Conservation (phyloP, 352 stramenopile genomes). For the Phytophthora vignae region DNA sequence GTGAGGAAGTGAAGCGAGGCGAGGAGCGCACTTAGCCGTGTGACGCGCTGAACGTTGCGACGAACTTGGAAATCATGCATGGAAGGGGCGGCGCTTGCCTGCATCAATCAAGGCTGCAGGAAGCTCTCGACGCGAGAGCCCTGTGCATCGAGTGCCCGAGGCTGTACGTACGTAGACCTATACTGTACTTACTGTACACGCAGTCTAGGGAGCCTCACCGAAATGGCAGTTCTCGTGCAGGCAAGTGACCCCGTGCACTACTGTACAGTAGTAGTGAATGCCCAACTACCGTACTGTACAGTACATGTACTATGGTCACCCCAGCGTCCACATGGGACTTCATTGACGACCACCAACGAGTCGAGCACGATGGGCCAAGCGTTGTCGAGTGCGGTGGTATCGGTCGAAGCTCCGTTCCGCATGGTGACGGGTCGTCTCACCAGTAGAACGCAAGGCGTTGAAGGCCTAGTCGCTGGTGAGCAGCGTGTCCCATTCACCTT, state of each 20-base stretch:
- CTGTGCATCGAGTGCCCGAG: too few relatives aligned
- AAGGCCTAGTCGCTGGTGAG: not conserved
- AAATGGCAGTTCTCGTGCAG: not conserved
- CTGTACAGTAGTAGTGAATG: not conserved
- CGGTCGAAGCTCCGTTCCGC: not conserved
- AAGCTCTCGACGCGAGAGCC: not conserved
- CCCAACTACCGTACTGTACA: too few relatives aligned
- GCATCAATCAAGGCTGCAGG: slow-evolving; percentile 1
- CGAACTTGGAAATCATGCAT: slow-evolving; percentile 20
- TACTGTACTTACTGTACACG: too few relatives aligned
- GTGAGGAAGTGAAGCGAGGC: not conserved
- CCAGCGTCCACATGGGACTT: not conserved
- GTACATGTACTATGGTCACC: not conserved
- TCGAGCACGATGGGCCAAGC: too few relatives aligned
- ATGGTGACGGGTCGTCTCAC: not conserved
- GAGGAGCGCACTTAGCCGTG: slow-evolving; percentile 26
- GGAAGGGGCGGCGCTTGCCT: slow-evolving; percentile 16
- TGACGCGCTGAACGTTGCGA: slow-evolving; percentile 30
- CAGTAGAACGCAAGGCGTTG: not conserved
- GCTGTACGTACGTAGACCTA: too few relatives aligned
- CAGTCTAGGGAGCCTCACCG: not conserved
- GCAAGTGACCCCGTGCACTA: not conserved
- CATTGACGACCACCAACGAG: too few relatives aligned
- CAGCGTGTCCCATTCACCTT: slow-evolving; percentile 2
- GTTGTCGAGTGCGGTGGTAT: too few relatives aligned